Evolutionary conservation across 805 yeast species (phyloP).

Genomic region (Yamadazyma akitaensis): DNA sequence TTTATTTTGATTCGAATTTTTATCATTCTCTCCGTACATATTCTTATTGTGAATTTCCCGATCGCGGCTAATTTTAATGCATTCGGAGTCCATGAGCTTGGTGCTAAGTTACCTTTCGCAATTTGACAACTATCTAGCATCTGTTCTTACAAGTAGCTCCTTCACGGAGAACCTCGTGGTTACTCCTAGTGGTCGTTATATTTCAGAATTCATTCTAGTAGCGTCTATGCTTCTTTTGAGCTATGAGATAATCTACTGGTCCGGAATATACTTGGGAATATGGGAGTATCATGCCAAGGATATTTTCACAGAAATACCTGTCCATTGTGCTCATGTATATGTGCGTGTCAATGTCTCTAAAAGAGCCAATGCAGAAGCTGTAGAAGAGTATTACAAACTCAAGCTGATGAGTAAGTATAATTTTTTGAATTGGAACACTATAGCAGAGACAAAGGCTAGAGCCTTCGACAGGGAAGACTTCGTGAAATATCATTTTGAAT

Average conservation of each 20-base stretch:
- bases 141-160: slow-evolving; percentile 1
- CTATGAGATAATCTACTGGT: slow-evolving; percentile 41
- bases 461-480: slow-evolving; percentile 21
- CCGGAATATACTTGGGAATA: slow-evolving; percentile 38
- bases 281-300: slow-evolving; percentile 58
- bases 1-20: too few species aligned
- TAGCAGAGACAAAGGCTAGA: slow-evolving; percentile 15
- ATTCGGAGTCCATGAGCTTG: neutral
- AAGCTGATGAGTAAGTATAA: slow-evolving; percentile 26
- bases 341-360: slow-evolving; percentile 46
- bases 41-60: neutral
- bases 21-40: too few species aligned
- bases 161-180: slow-evolving; percentile 23
- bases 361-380: slow-evolving; percentile 14
- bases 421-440: slow-evolving; percentile 20
- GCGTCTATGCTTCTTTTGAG: slow-evolving; percentile 23
- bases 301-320: slow-evolving; percentile 67
- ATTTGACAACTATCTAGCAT: slow-evolving; percentile 7
- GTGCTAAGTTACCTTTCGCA: neutral
- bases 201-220: slow-evolving; percentile 27
- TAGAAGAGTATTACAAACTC: slow-evolving; percentile 27
- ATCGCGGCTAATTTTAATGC: neutral
- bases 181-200: slow-evolving; percentile 24
- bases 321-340: slow-evolving; percentile 74
- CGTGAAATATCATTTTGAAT: slow-evolving; percentile 66